Base-by-base conservation (phyloP, 2,329 filamentous ascomycete species). In the Alternaria rosae region DNA sequence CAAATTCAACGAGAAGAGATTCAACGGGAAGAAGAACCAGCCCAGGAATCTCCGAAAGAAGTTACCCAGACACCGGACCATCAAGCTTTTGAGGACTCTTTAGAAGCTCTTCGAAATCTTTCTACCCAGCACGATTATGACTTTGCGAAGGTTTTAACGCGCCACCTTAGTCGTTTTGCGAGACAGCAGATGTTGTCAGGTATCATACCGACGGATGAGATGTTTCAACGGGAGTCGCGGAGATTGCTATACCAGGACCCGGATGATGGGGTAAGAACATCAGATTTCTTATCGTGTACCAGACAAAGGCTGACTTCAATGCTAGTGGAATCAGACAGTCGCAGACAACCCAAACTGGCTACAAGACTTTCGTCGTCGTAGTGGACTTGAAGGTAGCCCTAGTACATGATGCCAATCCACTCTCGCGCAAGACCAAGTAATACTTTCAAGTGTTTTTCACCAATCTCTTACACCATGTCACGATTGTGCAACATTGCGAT, bases 151-250 rank as follows among this genome's bases (percentile, higher is more conserved):
- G 76, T 82, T 12, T 61, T 84, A 17, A 80, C 81, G 8, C 74
- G 80, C 6, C 70, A 79, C 42, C 73, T 84, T 1, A 80, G 80
- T 50, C 75, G 72, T 20, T 83, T 78, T 61, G 81, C 80, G 15
- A 77, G 79, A 63, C 76, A 79, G 64, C 74, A 77, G 17, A 74
- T 74, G 62, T 50, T 65, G 23, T 38, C 72, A 32, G 80, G 80
- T 20, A 58, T 81, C 5, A 70, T 80, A 15, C 76, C 82, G 8
- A 83, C 82, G 1, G 83, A 85, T 61, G 82, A 84, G 42, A 82
- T 83, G 80, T 78, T 85, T 30, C 83, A 85, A 66, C 68, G 68
- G 5, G 78, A 83, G 55, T 80, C 83, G 7, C 71, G 83, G 32
- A 70, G 75, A 20, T 75, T 84, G n/a, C 52, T 84, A 3, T 85